Evolutionary conservation across 2,329 filamentous ascomycete genomes (phyloP).

Genomic region (Aspergillus versicolor): DNA sequence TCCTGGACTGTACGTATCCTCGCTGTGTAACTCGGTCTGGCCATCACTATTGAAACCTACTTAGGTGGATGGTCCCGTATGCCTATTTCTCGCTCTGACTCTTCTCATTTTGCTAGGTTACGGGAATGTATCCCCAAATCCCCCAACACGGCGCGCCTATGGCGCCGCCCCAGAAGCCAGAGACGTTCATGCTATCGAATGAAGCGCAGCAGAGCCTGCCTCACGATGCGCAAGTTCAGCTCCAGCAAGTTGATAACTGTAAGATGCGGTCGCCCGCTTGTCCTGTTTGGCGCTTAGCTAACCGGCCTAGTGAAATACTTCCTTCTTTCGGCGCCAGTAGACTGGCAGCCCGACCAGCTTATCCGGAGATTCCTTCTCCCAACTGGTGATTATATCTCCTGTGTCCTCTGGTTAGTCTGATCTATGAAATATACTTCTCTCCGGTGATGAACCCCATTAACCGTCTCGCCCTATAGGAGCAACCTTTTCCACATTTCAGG

Average conservation of each 20-base stretch:
- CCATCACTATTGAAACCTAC: not conserved
- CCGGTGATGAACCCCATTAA: slow-evolving; percentile 6
- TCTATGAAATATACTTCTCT: slow-evolving; percentile 1
- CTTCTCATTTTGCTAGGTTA: not conserved
- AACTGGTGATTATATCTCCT: slow-evolving; percentile 98
- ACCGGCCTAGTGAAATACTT: slow-evolving; percentile 86
- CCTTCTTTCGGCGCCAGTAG: slow-evolving; percentile 95
- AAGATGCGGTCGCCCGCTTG: slow-evolving; percentile 39
- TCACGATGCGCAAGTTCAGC: slow-evolving; percentile 91
- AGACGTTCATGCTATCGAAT: slow-evolving; percentile 97
- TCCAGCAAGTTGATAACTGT: slow-evolving; percentile 98
- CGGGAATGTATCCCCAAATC: slow-evolving; percentile 74
- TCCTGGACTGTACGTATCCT: slow-evolving; percentile 10
- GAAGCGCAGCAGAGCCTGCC: slow-evolving; percentile 96
- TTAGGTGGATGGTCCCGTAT: not conserved
- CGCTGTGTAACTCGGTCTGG: not conserved
- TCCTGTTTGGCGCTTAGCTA: not conserved
- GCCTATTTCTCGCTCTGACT: not conserved
- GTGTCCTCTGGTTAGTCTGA: slow-evolving; percentile 75
- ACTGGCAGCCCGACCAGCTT: slow-evolving; percentile 96
- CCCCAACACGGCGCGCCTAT: slow-evolving; percentile 76
- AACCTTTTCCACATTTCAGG: slow-evolving; percentile 99
- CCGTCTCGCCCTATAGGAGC: slow-evolving; percentile 60
- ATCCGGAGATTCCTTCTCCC: slow-evolving; percentile 93
- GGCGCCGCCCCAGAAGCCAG: slow-evolving; percentile 91